phyloP scores from a whole-genome alignment of 2,329 filamentous ascomycete species.

The Juglanconis sp. region DNA sequence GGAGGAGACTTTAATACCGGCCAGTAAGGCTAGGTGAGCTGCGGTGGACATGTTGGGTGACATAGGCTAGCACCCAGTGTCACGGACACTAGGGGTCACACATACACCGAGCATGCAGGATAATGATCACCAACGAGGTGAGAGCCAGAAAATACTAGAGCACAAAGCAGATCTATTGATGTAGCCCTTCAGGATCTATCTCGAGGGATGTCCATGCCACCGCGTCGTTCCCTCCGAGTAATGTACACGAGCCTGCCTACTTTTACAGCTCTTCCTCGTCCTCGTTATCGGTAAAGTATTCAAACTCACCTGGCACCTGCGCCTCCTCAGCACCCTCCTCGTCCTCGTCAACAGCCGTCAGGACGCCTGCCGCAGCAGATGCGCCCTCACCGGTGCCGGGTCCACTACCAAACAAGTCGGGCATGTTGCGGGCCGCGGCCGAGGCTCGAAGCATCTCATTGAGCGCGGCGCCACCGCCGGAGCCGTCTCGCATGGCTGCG shows the following conservation, averaged over 20 bases:
- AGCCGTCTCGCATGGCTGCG: constrained; percentile 30
- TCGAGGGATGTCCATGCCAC: neutral
- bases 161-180: constrained; percentile 7
- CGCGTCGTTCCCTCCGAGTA: neutral
- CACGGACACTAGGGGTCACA: neutral
- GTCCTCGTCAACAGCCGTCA: constrained; percentile 87
- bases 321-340: constrained; percentile 72
- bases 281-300: constrained; percentile 71
- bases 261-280: constrained; percentile 37
- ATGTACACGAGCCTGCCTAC: constrained; percentile 4
- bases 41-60: too few species aligned
- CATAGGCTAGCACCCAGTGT: too few species aligned
- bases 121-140: neutral
- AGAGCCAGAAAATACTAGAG: neutral
- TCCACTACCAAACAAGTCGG: constrained; percentile 20
- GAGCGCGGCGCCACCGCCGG: constrained; percentile 33
- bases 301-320: constrained; percentile 66
- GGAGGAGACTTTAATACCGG: neutral
- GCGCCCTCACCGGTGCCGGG: constrained; percentile 35
- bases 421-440: constrained; percentile 28
- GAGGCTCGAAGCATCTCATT: constrained; percentile 42
- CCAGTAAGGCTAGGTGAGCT: too few species aligned
- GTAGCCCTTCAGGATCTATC: constrained; percentile 10
- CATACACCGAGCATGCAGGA: neutral
- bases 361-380: constrained; percentile 71